phyloP scores from a whole-genome alignment of 805 yeast species.

The Hanseniaspora nectarophila region DNA sequence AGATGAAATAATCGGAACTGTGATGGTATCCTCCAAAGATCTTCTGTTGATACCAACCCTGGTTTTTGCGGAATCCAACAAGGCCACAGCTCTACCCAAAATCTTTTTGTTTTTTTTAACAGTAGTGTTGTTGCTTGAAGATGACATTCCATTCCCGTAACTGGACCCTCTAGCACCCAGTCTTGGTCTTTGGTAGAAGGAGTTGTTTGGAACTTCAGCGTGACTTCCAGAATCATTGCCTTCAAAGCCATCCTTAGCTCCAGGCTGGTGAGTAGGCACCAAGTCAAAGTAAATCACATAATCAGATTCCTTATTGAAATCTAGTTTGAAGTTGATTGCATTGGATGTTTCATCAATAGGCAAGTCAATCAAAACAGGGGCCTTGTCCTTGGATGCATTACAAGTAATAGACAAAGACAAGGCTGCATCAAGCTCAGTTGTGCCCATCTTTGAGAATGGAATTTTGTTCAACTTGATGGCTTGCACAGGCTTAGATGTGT shows the following conservation, averaged over 20 bases:
- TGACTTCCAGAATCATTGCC: neutral
- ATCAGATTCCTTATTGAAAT: constrained; percentile 38
- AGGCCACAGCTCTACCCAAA: constrained; percentile 76
- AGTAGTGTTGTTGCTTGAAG: constrained; percentile 3
- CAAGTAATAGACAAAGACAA: constrained; percentile 54
- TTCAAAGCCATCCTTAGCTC: constrained; percentile 1
- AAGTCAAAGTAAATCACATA: constrained; percentile 66
- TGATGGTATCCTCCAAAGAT: constrained; percentile 51
- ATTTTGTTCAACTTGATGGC: constrained; percentile 62
- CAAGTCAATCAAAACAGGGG: constrained; percentile 57
- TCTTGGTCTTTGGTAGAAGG: neutral
- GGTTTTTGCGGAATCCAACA: constrained; percentile 49
- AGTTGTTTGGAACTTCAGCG: neutral
- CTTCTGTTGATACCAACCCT: constrained; percentile 56
- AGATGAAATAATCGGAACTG: constrained; percentile 66
- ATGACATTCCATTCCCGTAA: constrained; percentile 2
- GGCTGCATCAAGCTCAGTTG: constrained; percentile 83
- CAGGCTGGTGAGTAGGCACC: constrained; percentile 66
- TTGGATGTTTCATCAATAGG: constrained; percentile 69
- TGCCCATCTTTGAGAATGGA: constrained; percentile 61
- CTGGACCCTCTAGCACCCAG: constrained; percentile 1
- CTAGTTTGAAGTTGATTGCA: constrained; percentile 61
- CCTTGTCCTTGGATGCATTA: constrained; percentile 33
- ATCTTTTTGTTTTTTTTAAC: constrained; percentile 28
- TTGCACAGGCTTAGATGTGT: constrained; percentile 44